phyloP scores from a whole-genome alignment of 2,329 filamentous ascomycete genomes.

The Calycina herbarum region DNA sequence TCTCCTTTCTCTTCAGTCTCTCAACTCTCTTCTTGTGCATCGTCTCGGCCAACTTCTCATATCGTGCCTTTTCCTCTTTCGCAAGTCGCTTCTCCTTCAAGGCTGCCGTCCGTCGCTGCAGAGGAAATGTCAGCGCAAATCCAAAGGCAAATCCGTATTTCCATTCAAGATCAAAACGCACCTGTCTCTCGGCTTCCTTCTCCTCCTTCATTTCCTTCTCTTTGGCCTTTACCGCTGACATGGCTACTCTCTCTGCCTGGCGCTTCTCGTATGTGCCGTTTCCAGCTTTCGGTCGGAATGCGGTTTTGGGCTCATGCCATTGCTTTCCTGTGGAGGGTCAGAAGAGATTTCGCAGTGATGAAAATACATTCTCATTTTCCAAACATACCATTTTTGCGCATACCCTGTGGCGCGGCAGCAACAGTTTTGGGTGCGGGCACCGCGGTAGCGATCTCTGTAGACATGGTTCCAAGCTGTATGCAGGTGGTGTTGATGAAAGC shows the following conservation, averaged over 20 bases:
- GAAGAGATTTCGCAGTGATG: not conserved
- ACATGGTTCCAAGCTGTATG: slow-evolving; percentile 23
- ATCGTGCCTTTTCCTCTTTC: slow-evolving; percentile 91
- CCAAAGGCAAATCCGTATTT: too few species aligned
- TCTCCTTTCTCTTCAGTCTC: slow-evolving; percentile 90
- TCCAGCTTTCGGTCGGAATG: slow-evolving; percentile 80
- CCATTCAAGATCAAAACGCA: slow-evolving; percentile 45
- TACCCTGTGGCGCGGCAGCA: slow-evolving; percentile 46
- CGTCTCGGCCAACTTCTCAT: slow-evolving; percentile 92
- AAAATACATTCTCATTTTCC: not conserved
- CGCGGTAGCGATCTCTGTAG: slow-evolving; percentile 25
- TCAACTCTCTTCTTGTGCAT: slow-evolving; percentile 97
- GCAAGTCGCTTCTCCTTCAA: slow-evolving; percentile 83
- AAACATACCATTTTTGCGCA: slow-evolving; percentile 77
- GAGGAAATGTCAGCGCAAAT: slow-evolving; percentile 12
- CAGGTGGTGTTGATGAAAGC: not conserved
- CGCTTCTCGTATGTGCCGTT: slow-evolving; percentile 79
- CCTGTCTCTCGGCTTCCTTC: slow-evolving; percentile 85
- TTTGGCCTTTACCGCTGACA: slow-evolving; percentile 80
- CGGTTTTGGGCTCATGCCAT: slow-evolving; percentile 81
- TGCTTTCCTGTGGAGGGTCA: slow-evolving; percentile 71
- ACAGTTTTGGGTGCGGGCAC: slow-evolving; percentile 11
- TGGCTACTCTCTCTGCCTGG: slow-evolving; percentile 65
- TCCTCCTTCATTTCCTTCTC: slow-evolving; percentile 96
- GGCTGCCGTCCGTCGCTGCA: slow-evolving; percentile 70